Percentiles rank a stretch among this genome's conserved stretches.
Conservation (phyloP, 768 basidiomycete species). For the Trametes cingulata region DNA sequence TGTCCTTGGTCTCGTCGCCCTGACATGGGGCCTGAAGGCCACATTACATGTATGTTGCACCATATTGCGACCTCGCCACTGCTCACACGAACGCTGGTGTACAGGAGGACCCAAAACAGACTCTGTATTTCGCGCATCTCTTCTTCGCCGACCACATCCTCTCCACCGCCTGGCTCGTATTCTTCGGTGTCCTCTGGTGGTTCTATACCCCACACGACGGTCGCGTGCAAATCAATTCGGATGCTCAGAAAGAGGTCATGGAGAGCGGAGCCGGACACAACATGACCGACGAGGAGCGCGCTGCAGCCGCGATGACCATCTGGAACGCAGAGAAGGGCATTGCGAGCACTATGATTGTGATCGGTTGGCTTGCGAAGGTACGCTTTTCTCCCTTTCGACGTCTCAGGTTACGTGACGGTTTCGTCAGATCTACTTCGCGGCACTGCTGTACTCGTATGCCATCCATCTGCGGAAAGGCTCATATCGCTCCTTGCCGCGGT, state of each 20-base stretch:
- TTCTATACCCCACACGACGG: constrained; percentile 91
- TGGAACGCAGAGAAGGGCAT: constrained; percentile 91
- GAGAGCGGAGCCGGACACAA: constrained; percentile 50
- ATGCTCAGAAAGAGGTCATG: constrained; percentile 86
- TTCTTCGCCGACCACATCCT: constrained; percentile 92
- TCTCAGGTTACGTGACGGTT: background rate
- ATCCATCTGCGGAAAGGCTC: constrained; percentile 89
- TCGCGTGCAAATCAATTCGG: constrained; percentile 72
- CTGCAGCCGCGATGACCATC: constrained; percentile 71
- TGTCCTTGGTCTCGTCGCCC: constrained; percentile 72
- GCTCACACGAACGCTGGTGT: background rate
- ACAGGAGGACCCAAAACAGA: constrained; percentile 86
- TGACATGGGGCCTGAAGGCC: constrained; percentile 87
- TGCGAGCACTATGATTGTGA: constrained; percentile 71
- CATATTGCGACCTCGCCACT: background rate
- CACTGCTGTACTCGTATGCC: constrained; percentile 91
- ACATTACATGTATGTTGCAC: constrained; percentile 69
- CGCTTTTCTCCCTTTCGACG: constrained; percentile 22
- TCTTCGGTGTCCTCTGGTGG: constrained; percentile 93
- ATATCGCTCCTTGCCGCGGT: constrained; percentile 75
- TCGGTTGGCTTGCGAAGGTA: constrained; percentile 91
- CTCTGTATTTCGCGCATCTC: constrained; percentile 87
- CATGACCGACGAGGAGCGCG: constrained; percentile 67
- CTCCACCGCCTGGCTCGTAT: constrained; percentile 88
- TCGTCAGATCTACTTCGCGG: constrained; percentile 83